Base-by-base conservation (phyloP, 1,284 basidiomycete species). In the Psilocybe mexicana region DNA sequence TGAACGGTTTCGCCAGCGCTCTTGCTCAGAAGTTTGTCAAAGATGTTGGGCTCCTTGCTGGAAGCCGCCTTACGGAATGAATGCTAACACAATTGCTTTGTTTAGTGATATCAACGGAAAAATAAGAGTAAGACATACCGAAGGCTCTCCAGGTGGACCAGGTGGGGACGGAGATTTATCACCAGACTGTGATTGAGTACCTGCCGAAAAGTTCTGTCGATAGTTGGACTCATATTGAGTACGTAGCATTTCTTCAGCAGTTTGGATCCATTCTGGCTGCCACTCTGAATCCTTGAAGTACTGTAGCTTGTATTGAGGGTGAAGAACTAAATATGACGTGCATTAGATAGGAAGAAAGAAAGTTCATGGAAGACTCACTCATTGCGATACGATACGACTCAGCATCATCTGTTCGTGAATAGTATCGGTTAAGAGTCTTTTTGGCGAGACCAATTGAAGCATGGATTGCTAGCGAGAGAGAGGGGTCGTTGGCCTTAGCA, bases 311-410 rank as follows among this genome's bases (percentile, higher is more conserved):
- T 71, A 60, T 0, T 47, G 28, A 1, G 72, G 72, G 44, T 75
- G 69, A 0, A 74, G 56, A 6, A 75, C 73, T 75, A 59, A 50
- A 36, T 1, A 23, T 33, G 23, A 33, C 46, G 14, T 24, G 38
- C 11, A 40, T 25, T 18, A 11, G 24, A 10, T 10, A 40, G 23
- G 43, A 47, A n/a, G 18, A 12, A 7, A 44, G 35, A 18, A 43
- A 54, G 14, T 26, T 25, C 2, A 30, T 6, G 44, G 33, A 53
- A 36, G 25, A 63, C 55, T 25, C 25, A 66, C 63, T 52, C 63
- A 75, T 73, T 2, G 71, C 67, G 58, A 75, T 67, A 0, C 64
- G 43, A 50, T 71, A 74, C 0, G 62, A 43, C n/a, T 70, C 58
- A 4, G 66, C 69, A 1, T 59, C 30, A 60, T 74, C 70, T 0